These are phyloP conservation scores for Cryptosporidium muris DNA, from an alignment of 169 alveolate genomes.

Conservation along the genomic window DNA sequence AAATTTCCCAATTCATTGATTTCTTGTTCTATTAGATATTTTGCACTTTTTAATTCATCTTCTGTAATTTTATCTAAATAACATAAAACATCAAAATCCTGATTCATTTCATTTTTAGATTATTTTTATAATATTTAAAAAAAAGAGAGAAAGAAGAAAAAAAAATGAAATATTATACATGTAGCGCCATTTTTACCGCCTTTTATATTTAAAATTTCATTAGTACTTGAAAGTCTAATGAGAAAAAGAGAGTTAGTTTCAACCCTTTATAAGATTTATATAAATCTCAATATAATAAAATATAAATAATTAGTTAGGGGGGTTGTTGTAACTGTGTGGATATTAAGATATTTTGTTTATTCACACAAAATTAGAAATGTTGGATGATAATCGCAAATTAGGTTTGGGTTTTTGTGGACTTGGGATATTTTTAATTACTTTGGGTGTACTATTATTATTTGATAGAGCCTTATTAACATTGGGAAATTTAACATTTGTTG, in stretches of 20 bases:
- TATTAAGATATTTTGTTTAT: neutral
- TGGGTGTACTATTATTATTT: slow-evolving; percentile 51
- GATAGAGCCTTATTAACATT: slow-evolving; percentile 51
- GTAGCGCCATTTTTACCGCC: neutral
- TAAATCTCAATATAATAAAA: neutral
- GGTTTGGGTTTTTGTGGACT: slow-evolving; percentile 69
- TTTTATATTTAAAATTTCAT: neutral
- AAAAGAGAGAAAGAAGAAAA: neutral
- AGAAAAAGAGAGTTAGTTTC: neutral
- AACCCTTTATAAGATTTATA: neutral
- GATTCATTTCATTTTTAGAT: neutral
- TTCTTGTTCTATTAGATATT: slow-evolving; percentile 17
- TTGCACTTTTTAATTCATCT: slow-evolving; percentile 5
- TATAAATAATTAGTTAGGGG: neutral
- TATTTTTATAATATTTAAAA: no score
- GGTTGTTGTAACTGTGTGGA: neutral
- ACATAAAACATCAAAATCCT: neutral
- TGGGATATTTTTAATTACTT: slow-evolving; percentile 51
- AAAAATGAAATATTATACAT: neutral
- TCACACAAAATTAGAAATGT: slow-evolving; percentile 3
- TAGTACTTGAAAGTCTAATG: neutral
- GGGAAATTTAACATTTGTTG: slow-evolving; percentile 64
- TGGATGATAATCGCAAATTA: slow-evolving; percentile 59
- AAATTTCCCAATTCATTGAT: neutral
- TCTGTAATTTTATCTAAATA: slow-evolving; percentile 27